These are phyloP conservation scores for Leucocoprinus leucothites DNA, from an alignment of 768 basidiomycete genomes.

Conservation along the genomic window DNA sequence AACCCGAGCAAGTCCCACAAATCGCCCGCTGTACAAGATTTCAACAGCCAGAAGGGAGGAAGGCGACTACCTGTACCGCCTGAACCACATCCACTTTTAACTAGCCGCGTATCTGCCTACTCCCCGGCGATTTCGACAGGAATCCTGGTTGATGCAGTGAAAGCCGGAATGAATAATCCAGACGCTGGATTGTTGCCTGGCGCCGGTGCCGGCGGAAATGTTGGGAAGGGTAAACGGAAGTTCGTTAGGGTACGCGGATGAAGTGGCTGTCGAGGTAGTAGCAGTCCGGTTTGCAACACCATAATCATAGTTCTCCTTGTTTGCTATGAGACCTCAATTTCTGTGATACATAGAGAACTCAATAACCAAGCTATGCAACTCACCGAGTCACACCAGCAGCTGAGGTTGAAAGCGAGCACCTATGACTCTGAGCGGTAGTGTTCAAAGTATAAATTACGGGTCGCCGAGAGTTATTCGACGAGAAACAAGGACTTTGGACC, in stretches of 20 bases:
- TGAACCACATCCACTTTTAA: slow-evolving; percentile 67
- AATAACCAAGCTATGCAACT: too few relatives aligned
- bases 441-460: too few relatives aligned
- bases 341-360: too few relatives aligned
- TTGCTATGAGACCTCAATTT: not conserved
- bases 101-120: slow-evolving; percentile 74
- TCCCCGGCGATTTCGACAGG: slow-evolving; percentile 77
- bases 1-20: slow-evolving; percentile 17
- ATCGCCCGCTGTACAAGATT: slow-evolving; percentile 8
- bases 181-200: slow-evolving; percentile 28
- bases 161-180: slow-evolving; percentile 71
- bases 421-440: too few relatives aligned
- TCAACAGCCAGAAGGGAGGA: slow-evolving; percentile 28
- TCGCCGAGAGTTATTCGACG: too few relatives aligned
- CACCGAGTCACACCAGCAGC: too few relatives aligned
- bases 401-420: too few relatives aligned
- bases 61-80: slow-evolving; percentile 71
- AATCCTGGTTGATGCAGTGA: slow-evolving; percentile 78
- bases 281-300: slow-evolving; percentile 1
- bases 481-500: too few relatives aligned
- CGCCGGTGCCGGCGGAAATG: slow-evolving; percentile 32
- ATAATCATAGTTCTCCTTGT: not conserved
- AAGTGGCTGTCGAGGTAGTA: slow-evolving; percentile 5
- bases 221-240: slow-evolving; percentile 76
- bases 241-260: slow-evolving; percentile 71